phyloP scores from a whole-genome alignment of 331 rosid genomes.

The Quercus lobata region DNA sequence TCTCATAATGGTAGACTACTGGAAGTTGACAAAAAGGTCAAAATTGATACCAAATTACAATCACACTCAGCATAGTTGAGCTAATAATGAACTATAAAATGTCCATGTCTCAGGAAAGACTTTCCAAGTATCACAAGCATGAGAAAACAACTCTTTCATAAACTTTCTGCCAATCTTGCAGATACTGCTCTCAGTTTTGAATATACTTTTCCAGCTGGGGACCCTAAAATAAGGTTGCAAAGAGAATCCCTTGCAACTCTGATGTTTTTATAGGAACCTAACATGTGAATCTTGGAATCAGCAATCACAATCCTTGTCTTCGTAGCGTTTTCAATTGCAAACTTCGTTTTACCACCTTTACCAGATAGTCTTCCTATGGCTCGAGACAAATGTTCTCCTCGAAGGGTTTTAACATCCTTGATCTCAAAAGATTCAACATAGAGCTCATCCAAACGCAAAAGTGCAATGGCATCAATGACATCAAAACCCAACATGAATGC shows the following conservation, averaged over 20 bases:
- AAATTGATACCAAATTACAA: background rate
- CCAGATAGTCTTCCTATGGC: slow-evolving; percentile 88
- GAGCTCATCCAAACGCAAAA: slow-evolving; percentile 80
- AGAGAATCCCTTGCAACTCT: slow-evolving; percentile 80
- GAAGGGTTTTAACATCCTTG: slow-evolving; percentile 80
- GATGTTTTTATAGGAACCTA: slow-evolving; percentile 80
- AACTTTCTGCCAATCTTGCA: slow-evolving; percentile 76
- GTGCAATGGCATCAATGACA: slow-evolving; percentile 76
- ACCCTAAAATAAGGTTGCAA: slow-evolving; percentile 79
- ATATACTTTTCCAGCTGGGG: slow-evolving; percentile 84
- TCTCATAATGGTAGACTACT: background rate
- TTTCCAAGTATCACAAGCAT: background rate
- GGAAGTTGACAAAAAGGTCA: background rate
- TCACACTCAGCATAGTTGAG: background rate
- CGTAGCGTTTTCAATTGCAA: slow-evolving; percentile 75
- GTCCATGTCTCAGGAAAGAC: background rate
- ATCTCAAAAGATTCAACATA: slow-evolving; percentile 85
- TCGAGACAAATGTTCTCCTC: slow-evolving; percentile 83
- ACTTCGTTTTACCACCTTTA: slow-evolving; percentile 84
- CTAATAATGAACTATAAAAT: background rate
- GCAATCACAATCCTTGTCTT: slow-evolving; percentile 88
- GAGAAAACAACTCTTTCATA: slow-evolving; percentile 26
- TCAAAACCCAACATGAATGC: slow-evolving; percentile 87
- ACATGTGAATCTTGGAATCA: slow-evolving; percentile 78
- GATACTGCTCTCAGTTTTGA: slow-evolving; percentile 76